Conservation (phyloP, 441 rosid species). For the Metrosideros polymorpha region DNA sequence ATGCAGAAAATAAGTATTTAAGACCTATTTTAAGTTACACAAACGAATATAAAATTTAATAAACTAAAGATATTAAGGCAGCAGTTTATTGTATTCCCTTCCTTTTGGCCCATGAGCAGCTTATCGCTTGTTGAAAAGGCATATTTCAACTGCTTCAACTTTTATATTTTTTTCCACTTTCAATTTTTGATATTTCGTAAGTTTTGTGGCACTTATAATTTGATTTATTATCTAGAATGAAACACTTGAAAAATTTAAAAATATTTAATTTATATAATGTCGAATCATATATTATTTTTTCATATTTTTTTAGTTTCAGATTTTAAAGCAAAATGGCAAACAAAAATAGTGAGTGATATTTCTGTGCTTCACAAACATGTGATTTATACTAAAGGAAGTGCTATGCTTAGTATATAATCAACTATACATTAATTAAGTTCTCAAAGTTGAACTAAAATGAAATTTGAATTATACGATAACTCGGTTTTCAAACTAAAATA, state of each 20-base stretch:
- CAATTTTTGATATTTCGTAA: neutral
- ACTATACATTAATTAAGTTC: neutral
- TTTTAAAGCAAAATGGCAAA: neutral
- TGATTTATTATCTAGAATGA: neutral
- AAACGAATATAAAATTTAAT: neutral
- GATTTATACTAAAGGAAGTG: neutral
- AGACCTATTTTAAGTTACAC: neutral
- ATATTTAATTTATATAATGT: neutral
- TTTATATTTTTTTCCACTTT: neutral
- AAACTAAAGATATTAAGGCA: neutral
- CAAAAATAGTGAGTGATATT: neutral
- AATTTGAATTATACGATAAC: neutral
- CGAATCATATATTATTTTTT: neutral
- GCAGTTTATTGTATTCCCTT: no score
- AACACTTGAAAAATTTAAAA: neutral
- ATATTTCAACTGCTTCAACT: neutral
- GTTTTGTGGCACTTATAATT: neutral
- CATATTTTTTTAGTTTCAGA: neutral
- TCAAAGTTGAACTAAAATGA: neutral
- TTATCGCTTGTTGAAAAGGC: no score
- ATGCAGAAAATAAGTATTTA: neutral
- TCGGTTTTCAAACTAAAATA: neutral
- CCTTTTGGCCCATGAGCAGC: no score
- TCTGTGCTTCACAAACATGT: neutral
- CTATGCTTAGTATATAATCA: accelerated